Evolutionary conservation across 371 early-diverging fungal species (phyloP).

Genomic region (Lichtheimia ramosa): DNA sequence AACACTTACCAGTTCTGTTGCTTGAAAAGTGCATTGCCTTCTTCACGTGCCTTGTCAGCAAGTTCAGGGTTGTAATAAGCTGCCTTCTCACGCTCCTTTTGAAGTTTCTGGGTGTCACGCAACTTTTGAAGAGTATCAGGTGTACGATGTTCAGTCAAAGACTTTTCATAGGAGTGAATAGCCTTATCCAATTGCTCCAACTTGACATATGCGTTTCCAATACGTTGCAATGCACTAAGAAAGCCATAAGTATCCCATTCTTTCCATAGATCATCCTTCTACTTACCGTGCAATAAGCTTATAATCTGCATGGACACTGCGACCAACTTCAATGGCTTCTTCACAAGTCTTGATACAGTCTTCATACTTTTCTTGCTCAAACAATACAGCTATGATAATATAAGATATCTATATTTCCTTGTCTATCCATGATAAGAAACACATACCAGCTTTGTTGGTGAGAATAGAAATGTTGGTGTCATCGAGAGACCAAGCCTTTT

Average conservation of each 20-base stretch:
- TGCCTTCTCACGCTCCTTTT: slow-evolving; percentile 77
- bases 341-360: slow-evolving; percentile 92
- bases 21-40: slow-evolving; percentile 94
- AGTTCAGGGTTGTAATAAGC: slow-evolving; percentile 85
- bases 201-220: slow-evolving; percentile 88
- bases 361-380: slow-evolving; percentile 90
- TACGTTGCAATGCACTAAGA: slow-evolving; percentile 82
- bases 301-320: slow-evolving; percentile 90
- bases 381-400: slow-evolving; percentile 73
- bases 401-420: neutral
- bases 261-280: neutral
- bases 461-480: slow-evolving; percentile 86
- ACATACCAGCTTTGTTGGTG: slow-evolving; percentile 86
- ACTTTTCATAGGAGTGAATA: slow-evolving; percentile 90
- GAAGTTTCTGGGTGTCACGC: slow-evolving; percentile 84
- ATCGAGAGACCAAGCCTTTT: slow-evolving; percentile 90
- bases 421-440: neutral
- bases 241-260: neutral
- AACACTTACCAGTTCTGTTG: slow-evolving; percentile 63
- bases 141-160: slow-evolving; percentile 94
- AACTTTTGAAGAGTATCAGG: slow-evolving; percentile 91
- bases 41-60: slow-evolving; percentile 90
- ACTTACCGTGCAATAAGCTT: slow-evolving; percentile 89
- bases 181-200: slow-evolving; percentile 79
- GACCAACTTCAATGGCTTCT: slow-evolving; percentile 90